These are phyloP conservation scores for Mycena vulgaris DNA, from an alignment of 768 basidiomycete genomes.

Conservation along the genomic window DNA sequence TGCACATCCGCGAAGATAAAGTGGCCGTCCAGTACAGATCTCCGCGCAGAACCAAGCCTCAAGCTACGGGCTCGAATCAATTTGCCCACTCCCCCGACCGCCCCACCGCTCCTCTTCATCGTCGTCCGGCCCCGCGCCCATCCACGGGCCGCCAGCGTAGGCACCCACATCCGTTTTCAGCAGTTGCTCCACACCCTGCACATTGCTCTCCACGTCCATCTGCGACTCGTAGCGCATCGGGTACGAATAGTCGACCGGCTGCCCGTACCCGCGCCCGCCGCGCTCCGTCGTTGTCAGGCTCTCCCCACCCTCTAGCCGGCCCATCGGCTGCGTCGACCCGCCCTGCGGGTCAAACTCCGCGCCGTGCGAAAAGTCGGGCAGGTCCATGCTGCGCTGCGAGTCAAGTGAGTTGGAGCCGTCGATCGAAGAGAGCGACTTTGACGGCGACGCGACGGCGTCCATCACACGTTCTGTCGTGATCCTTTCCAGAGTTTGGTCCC, in stretches of 20 bases:
- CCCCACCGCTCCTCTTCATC: slow-evolving; percentile 32
- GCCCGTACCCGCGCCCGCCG: slow-evolving; percentile 33
- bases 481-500: slow-evolving; percentile 20
- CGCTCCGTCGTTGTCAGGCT: slow-evolving; percentile 32
- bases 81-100: background rate
- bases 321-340: slow-evolving; percentile 38
- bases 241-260: slow-evolving; percentile 24
- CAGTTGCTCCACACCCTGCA: slow-evolving; percentile 36
- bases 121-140: slow-evolving; percentile 24
- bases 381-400: slow-evolving; percentile 26
- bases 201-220: slow-evolving; percentile 37
- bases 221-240: slow-evolving; percentile 38
- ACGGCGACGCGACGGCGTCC: slow-evolving; percentile 18
- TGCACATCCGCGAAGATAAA: background rate
- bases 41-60: background rate
- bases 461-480: background rate
- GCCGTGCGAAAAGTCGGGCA: slow-evolving; percentile 33
- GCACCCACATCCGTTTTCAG: slow-evolving; percentile 34
- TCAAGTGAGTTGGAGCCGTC: slow-evolving; percentile 35
- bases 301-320: slow-evolving; percentile 21
- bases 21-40: background rate
- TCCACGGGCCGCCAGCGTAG: slow-evolving; percentile 32
- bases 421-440: slow-evolving; percentile 38
- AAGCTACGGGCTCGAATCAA: slow-evolving; percentile 30
- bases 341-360: slow-evolving; percentile 30